phyloP scores from a whole-genome alignment of 176 grass and related monocot species.

The Phoenix dactylifera region DNA sequence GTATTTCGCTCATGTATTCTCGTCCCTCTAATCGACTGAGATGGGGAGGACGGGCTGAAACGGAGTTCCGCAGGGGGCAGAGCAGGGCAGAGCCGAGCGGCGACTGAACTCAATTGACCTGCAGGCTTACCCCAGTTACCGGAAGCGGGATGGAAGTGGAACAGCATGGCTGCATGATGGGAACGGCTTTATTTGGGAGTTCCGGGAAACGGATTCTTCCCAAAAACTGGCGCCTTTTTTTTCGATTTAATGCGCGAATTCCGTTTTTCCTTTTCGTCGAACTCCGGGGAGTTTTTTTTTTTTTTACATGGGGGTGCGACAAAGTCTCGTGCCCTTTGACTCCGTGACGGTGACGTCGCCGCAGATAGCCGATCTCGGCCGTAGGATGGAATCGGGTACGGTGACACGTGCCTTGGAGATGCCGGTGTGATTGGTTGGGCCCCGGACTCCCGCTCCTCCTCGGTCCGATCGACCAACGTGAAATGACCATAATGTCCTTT shows the following conservation, averaged over 20 bases:
- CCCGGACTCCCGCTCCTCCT: slow-evolving; percentile 27
- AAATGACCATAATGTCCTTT: slow-evolving; percentile 10
- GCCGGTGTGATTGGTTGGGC: slow-evolving; percentile 16
- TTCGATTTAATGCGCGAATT: background rate
- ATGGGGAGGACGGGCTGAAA: too few species aligned
- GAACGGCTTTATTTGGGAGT: too few species aligned
- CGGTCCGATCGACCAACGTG: background rate
- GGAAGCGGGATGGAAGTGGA: too few species aligned
- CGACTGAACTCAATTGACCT: too few species aligned
- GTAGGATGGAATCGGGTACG: background rate
- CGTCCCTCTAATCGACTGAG: too few species aligned
- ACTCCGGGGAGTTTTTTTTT: slow-evolving; percentile 1
- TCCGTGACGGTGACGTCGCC: slow-evolving; percentile 10
- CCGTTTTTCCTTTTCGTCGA: slow-evolving; percentile 6
- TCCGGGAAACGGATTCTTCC: too few species aligned
- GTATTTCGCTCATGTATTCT: too few species aligned
- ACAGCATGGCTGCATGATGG: too few species aligned
- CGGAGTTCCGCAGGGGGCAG: too few species aligned
- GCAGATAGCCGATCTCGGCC: background rate
- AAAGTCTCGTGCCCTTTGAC: slow-evolving; percentile 10
- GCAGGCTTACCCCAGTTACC: too few species aligned
- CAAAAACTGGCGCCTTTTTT: too few species aligned
- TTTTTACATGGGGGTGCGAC: background rate
- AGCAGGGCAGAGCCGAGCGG: too few species aligned
- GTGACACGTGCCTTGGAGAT: slow-evolving; percentile 15